Conservation (phyloP, 768 basidiomycete species). For the Fomitopsis pulvina region DNA sequence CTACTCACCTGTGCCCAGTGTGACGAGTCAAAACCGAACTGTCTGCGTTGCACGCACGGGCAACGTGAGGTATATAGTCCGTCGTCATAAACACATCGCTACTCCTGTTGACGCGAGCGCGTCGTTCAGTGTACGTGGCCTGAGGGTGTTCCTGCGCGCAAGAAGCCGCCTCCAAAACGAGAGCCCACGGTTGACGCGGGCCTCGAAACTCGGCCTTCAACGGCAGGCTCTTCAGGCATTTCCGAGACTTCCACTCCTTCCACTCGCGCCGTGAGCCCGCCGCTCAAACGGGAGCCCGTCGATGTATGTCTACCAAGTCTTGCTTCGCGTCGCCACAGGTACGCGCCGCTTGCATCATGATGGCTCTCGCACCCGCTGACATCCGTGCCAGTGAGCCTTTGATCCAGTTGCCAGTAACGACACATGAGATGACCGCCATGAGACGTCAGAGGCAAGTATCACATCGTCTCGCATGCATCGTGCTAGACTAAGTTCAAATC, state of each 20-base stretch:
- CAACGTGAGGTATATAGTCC: conserved; percentile 65
- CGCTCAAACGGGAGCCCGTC: conserved; percentile 44
- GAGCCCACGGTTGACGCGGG: conserved; percentile 33
- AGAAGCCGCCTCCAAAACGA: conserved; percentile 53
- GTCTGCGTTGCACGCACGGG: conserved; percentile 80
- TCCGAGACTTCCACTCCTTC: conserved; percentile 72
- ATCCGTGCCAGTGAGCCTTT: conserved; percentile 17
- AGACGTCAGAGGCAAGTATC: conserved; percentile 8
- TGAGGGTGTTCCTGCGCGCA: conserved; percentile 66
- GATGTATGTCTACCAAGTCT: conserved; percentile 31
- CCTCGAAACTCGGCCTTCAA: conserved; percentile 57
- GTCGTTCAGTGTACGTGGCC: conserved; percentile 67
- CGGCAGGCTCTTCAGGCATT: conserved; percentile 66
- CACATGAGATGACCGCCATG: conserved; percentile 10
- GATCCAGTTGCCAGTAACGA: conserved; percentile 16
- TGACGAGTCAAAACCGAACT: conserved; percentile 85
- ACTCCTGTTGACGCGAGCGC: neutral
- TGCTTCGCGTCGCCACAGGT: conserved; percentile 37
- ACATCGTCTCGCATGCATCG: neutral
- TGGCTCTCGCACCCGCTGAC: conserved; percentile 1
- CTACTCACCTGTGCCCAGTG: conserved; percentile 42
- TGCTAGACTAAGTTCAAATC: conserved; percentile 4
- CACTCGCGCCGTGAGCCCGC: conserved; percentile 53
- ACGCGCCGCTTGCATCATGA: conserved; percentile 3
- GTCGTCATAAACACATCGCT: neutral